These are phyloP conservation scores for Athelia sp. DNA, from an alignment of 1,284 basidiomycete genomes.

Conservation along the genomic window DNA sequence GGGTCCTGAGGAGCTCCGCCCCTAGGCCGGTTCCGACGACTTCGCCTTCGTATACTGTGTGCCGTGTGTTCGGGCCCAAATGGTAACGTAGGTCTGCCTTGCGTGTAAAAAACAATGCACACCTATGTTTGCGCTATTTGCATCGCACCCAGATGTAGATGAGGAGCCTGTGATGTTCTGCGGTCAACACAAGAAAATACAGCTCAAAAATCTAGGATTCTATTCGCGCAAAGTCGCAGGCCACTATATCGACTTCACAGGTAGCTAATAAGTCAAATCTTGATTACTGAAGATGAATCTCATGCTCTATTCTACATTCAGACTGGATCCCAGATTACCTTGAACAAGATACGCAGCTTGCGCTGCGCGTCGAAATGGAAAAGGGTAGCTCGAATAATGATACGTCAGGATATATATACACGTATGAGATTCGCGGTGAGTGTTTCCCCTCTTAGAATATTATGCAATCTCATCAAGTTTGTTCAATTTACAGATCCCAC, in stretches of 20 bases:
- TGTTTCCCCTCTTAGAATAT: constrained; percentile 10
- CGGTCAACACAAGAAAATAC: constrained; percentile 59
- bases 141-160: constrained; percentile 26
- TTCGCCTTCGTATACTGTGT: constrained; percentile 29
- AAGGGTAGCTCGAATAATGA: constrained; percentile 56
- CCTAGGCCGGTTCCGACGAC: constrained; percentile 17
- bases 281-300: constrained; percentile 2
- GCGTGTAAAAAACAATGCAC: constrained; percentile 46
- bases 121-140: constrained; percentile 35
- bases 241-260: constrained; percentile 51
- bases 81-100: too few species aligned
- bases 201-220: constrained; percentile 43
- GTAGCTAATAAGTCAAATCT: constrained; percentile 24
- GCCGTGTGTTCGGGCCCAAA: too few species aligned
- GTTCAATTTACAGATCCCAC: constrained; percentile 20
- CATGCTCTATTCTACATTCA: constrained; percentile 17
- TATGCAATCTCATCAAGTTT: constrained; percentile 26
- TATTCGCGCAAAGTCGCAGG: constrained; percentile 46
- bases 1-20: constrained; percentile 7
- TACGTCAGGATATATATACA: constrained; percentile 69
- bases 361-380: constrained; percentile 67
- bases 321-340: constrained; percentile 71
- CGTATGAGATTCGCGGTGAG: constrained; percentile 68
- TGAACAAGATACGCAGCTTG: constrained; percentile 53
- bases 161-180: constrained; percentile 49